A percentile compares a stretch with the other conserved stretches of the same genome.
Evolutionary conservation across 2,329 filamentous ascomycete species (phyloP).

Genomic region (Fusarium sp.): DNA sequence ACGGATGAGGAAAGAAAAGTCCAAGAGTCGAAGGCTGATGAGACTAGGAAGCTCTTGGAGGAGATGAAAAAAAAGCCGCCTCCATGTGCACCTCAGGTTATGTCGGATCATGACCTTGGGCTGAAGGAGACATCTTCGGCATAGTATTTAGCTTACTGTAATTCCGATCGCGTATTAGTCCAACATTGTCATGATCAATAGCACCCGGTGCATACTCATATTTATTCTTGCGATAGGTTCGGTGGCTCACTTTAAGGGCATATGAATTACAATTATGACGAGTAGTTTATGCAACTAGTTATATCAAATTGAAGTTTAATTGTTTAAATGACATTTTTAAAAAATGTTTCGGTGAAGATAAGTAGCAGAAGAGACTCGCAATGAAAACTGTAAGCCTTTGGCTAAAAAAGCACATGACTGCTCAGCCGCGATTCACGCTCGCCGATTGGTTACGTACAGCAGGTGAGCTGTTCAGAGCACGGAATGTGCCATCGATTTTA

Average conservation of each 20-base stretch:
- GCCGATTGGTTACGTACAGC: background rate
- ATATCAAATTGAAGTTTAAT: too few species aligned
- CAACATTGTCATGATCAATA: too few species aligned
- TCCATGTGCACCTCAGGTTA: background rate
- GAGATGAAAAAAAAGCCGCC: background rate
- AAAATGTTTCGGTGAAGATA: background rate
- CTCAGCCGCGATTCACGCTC: conserved; percentile 16
- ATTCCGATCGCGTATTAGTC: too few species aligned
- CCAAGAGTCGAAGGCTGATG: background rate
- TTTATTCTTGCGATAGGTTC: too few species aligned
- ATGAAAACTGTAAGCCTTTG: background rate
- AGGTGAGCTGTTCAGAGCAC: background rate
- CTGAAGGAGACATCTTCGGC: background rate
- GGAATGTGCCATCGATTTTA: conserved; percentile 11
- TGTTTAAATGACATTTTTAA: too few species aligned
- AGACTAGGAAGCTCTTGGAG: background rate
- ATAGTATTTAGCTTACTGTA: too few species aligned
- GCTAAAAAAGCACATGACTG: conserved; percentile 7
- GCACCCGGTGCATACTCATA: too few species aligned
- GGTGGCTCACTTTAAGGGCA: too few species aligned
- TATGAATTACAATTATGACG: too few species aligned
- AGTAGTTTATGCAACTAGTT: too few species aligned
- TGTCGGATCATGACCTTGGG: conserved; percentile 4
- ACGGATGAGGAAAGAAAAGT: background rate
- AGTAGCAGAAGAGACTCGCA: background rate